Base-by-base conservation (phyloP, 75 land plant genomes). In the Larix kaempferi region DNA sequence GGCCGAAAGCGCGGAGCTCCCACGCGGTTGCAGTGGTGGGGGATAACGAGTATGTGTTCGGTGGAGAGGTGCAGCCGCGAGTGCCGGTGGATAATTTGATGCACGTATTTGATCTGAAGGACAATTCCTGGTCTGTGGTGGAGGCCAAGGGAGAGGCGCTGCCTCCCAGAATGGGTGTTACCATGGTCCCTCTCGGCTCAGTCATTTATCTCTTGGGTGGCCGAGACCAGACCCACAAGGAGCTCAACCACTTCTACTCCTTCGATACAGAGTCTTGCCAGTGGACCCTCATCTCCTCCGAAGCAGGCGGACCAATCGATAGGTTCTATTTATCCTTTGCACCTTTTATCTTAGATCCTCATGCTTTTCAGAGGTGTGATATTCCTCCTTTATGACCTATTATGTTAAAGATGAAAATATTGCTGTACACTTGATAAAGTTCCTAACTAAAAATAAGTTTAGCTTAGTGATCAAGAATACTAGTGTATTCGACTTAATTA, bases 1-100 rank as follows among this genome's bases (percentile, higher is more conserved):
- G 88, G 17, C 98, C 98, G 19, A 93, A 88, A 54, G 91, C 96
- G 13, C 82, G 98, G 74, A 95, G 98, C 78, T 95, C 98, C 1
- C 96, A 95, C 29, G 90, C 98, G 6, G 84, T 95, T 5, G 78
- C 96, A 39, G 77, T 95, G 14, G 91, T 95, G 35, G 94, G 88
- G 12, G 60, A 81, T 10, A 91, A 95, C 71, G 96, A 90, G 44
- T 95, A 88, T 65, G 96, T 80, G 49, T 95, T 95, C 76, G 98
- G 96, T 6, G 98, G 98, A 2, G 98, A 95, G 79, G 84, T 91
- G 81, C 78, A 82, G 41, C 98, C 98, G 15, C 92, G 98, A 12
- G 96, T 90, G 56, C 96, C 96, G 0, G 86, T 95, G 5, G 96
- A 95, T 84, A 94, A 96, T 86, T 37, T 76, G n/a, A 72, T 94